Evolutionary conservation across 108 stramenopile genomes (phyloP), one percentile per base, ranked within the genome.

Genomic region (Schizochytrium sp.): DNA sequence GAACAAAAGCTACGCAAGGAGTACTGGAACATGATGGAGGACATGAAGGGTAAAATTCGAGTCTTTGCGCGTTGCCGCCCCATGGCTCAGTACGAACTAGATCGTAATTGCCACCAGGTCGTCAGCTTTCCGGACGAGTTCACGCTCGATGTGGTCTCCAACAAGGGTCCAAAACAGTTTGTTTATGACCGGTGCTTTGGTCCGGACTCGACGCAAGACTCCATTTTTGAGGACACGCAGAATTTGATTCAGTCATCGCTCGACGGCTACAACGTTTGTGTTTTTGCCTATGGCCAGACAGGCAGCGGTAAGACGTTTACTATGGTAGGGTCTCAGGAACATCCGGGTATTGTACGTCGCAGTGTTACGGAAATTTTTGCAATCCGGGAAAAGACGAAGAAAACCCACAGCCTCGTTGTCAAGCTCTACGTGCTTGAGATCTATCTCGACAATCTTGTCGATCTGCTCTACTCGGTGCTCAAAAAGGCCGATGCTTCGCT

Each of bases 31-130:
- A 89, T 87, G 92, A 93, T 95, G 92, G 94, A 95, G 72, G 94
- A 94, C 92, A 92, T 94, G 93, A 94, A 94, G 92, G 94, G 94
- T 21, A 94, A 93, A 72, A 94, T 94, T 72, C 88, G 94, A 6
- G 94, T 94, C 28, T 94, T 72, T 69, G 92, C 92, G 25, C 91
- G 94, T 44, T 92, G 91, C 90, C 88, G 93, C 57, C 94, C 94
- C 19, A 87, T 94, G 29, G 91, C 92, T 4, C 88, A 91, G 58
- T 93, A 91, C 72, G 94, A 95, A 90, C 34, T 88, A 6, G 91
- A 93, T 44, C 89, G 91, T 18, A 60, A 72, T 28, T 92, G 91
- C 58, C 5, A 60, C n/a, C 60, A 60, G 60, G 90, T 89, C 5
- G 92, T 93, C 6, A 51, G 48, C 53, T 93, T 94, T 44, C 48